These are phyloP conservation scores for Gleditsia sinensis DNA, from an alignment of 306 rosid genomes.

Conservation along the genomic window DNA sequence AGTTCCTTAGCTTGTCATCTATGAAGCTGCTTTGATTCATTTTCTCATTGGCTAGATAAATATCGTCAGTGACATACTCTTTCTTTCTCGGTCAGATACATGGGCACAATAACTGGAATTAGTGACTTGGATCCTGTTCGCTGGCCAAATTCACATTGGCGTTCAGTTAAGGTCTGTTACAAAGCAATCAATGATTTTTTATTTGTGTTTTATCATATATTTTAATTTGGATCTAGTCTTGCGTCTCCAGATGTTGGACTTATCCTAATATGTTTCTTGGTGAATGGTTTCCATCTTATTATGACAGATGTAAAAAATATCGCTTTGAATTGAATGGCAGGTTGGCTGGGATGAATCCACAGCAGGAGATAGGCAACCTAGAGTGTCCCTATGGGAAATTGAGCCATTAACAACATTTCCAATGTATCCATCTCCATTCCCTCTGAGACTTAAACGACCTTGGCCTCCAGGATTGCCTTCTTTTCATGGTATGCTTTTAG, in stretches of 20 bases:
- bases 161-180: conserved; percentile 88
- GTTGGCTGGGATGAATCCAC: conserved; percentile 99
- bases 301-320: background rate
- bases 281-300: background rate
- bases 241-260: background rate
- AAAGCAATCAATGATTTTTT: background rate
- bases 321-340: conserved; percentile 49
- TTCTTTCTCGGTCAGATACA: conserved; percentile 44
- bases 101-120: conserved; percentile 98
- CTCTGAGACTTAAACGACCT: conserved; percentile 90
- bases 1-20: background rate
- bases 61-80: background rate
- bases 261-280: conserved; percentile 1
- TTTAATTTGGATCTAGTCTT: conserved; percentile 11
- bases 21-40: background rate
- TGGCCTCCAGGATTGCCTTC: conserved; percentile 94
- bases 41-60: background rate
- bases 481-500: conserved; percentile 64
- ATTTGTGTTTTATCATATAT: background rate
- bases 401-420: conserved; percentile 98
- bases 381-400: conserved; percentile 96
- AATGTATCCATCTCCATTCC: conserved; percentile 94
- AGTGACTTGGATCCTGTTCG: conserved; percentile 81
- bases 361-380: conserved; percentile 96
- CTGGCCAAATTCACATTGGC: conserved; percentile 96